A percentile compares a stretch with the other conserved stretches of the same genome.
phyloP scores from a whole-genome alignment of 148 eudicot species.

The Vaccinium vitisidaea region DNA sequence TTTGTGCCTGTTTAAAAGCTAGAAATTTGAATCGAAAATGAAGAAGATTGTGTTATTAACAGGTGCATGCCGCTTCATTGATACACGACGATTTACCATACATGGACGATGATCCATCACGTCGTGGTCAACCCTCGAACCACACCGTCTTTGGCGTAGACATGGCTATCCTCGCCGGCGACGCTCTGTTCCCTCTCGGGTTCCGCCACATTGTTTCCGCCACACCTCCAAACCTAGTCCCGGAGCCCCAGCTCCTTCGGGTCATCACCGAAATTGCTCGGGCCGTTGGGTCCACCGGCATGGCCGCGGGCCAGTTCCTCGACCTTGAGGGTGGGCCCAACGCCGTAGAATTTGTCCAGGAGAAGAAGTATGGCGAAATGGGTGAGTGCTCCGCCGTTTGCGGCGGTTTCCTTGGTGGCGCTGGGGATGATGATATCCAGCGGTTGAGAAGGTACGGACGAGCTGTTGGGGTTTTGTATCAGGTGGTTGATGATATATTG shows the following conservation, averaged over 20 bases:
- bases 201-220: constrained; percentile 82
- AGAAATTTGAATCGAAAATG: too few relatives aligned
- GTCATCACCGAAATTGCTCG: constrained; percentile 82
- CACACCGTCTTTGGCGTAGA: constrained; percentile 76
- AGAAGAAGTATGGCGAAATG: constrained; percentile 89
- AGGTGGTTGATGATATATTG: constrained; percentile 67
- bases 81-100: constrained; percentile 92
- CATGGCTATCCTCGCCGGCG: constrained; percentile 93
- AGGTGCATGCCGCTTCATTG: constrained; percentile 90
- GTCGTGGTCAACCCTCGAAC: constrained; percentile 86
- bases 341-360: constrained; percentile 65
- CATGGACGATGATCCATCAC: constrained; percentile 88
- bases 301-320: constrained; percentile 87
- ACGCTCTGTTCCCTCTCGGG: constrained; percentile 87
- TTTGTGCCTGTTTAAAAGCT: too few relatives aligned
- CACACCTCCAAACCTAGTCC: constrained; percentile 67
- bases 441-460: constrained; percentile 72
- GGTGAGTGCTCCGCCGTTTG: constrained; percentile 92
- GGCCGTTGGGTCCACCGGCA: constrained; percentile 92
- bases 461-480: constrained; percentile 85
- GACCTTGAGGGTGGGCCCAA: constrained; percentile 82
- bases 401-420: constrained; percentile 78
- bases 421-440: constrained; percentile 71
- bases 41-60: constrained; percentile 3
- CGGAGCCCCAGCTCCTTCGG: constrained; percentile 57